Conservation (phyloP, 2,329 filamentous ascomycete species). For the Elsinoe perseae region DNA sequence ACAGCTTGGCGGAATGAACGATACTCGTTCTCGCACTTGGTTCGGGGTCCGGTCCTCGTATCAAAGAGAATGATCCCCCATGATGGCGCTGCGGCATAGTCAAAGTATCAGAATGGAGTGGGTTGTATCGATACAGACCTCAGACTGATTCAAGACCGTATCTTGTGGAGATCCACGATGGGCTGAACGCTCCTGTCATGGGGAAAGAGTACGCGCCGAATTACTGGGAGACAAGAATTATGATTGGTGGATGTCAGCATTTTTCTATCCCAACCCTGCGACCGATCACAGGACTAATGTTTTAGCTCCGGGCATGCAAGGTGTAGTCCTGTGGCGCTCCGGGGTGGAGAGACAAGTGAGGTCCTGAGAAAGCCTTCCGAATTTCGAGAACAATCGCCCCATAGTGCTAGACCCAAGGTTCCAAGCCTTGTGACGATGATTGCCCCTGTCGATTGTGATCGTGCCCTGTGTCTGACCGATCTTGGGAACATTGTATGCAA, state of each 20-base stretch:
- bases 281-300: conserved; percentile 9
- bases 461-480: not conserved
- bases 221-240: not conserved
- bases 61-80: not conserved
- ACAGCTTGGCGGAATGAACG: not conserved
- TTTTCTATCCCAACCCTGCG: conserved; percentile 6
- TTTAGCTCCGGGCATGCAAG: conserved; percentile 8
- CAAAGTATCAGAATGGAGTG: conserved; percentile 1
- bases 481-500: not conserved
- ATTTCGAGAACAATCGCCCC: conserved; percentile 11
- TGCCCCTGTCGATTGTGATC: conserved; percentile 3
- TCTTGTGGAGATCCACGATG: not conserved
- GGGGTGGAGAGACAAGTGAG: conserved; percentile 7
- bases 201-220: conserved; percentile 6
- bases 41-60: not conserved
- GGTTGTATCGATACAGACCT: not conserved
- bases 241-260: conserved; percentile 6
- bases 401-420: not conserved
- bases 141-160: not conserved
- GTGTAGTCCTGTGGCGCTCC: not conserved
- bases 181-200: not conserved
- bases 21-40: not conserved
- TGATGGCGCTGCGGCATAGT: not conserved
- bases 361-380: not conserved
- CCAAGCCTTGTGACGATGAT: not conserved